phyloP scores from a whole-genome alignment of 345 rosid species.

The Populus nigra region DNA sequence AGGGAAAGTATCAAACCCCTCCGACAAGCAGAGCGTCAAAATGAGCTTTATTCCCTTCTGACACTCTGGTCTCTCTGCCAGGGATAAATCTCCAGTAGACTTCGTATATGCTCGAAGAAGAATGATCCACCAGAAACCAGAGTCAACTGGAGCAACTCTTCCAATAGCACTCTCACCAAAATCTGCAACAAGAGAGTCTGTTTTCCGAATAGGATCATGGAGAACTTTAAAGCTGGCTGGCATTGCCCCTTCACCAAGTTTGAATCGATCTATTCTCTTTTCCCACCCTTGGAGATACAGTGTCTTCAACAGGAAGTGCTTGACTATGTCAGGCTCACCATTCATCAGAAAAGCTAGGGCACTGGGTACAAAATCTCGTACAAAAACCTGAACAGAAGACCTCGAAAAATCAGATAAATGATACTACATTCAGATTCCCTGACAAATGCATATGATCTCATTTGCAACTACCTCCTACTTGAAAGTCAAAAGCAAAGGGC shows the following conservation, averaged over 20 bases:
- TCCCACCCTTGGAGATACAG: conserved; percentile 71
- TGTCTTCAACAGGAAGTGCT: conserved; percentile 68
- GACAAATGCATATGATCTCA: background rate
- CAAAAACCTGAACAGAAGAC: conserved; percentile 51
- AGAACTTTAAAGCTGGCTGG: conserved; percentile 86
- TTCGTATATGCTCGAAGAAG: conserved; percentile 81
- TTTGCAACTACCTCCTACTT: background rate
- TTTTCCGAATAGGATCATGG: conserved; percentile 61
- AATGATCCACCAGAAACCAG: conserved; percentile 93
- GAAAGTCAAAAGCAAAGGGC: background rate
- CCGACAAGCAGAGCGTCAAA: conserved; percentile 64
- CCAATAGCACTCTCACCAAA: conserved; percentile 87
- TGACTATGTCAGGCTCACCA: conserved; percentile 71
- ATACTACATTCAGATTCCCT: background rate
- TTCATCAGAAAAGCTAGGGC: conserved; percentile 78
- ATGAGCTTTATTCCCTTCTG: conserved; percentile 87
- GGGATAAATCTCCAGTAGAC: conserved; percentile 61
- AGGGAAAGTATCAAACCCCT: conserved; percentile 84
- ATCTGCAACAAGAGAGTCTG: conserved; percentile 66
- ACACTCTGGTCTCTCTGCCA: conserved; percentile 64
- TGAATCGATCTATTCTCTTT: conserved; percentile 61
- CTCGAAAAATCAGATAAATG: background rate
- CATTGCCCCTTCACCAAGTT: conserved; percentile 82
- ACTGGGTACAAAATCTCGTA: conserved; percentile 83
- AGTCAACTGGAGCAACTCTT: conserved; percentile 83